Evolutionary conservation across 2,329 filamentous ascomycete species (phyloP), one percentile per base, ranked within the genome.

Genomic region (Pseudonectria foliicola): DNA sequence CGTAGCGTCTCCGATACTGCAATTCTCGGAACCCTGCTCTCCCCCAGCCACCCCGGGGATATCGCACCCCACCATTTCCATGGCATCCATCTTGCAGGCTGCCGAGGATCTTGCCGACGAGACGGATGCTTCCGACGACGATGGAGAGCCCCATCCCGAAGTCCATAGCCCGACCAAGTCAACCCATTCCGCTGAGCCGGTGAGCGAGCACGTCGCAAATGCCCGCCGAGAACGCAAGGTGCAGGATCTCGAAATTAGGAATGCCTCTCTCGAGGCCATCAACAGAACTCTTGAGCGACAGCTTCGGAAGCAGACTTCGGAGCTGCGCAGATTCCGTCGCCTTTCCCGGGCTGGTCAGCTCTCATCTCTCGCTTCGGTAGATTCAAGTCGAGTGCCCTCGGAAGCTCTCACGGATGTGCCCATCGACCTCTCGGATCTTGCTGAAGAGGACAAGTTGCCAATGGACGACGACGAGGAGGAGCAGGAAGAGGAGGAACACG

Each of bases 171-270:
- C 80, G 4, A 70, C 71, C 13, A 84, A 73, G 57, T 69, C 68
- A 31, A 66, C 56, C 21, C 64, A 62, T 48, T 67, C 70, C 10
- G 61, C 74, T 12, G 77, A 82, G 36, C 70, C 77, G 7, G 66
- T 83, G 42, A 84, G 77, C 42, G 88, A 93, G 40, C 70, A 87
- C 6, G 87, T 92, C 10, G 76, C 83, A n/a, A 92, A 87, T 55
- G 92, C 92, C 11, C 77, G 92, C 21, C 77, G 87, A 25, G 92
- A 96, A 60, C 78, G 92, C 42, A 98, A 96, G 64, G 89, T 98
- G 1, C 76, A 96, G 47, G 92, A 98, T 57, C 68, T 98, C 6
- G 87, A 98, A 57, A 98, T 98, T 44, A 95, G 85, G 36, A 98
- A 98, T 54, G 92, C 87, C 1, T 95, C 89, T 2, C 72, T 98